A percentile compares a stretch with the other conserved stretches of the same genome.
These are phyloP conservation scores for Paecilomyces formosus DNA, from an alignment of 2,329 filamentous ascomycete species.

Conservation along the genomic window DNA sequence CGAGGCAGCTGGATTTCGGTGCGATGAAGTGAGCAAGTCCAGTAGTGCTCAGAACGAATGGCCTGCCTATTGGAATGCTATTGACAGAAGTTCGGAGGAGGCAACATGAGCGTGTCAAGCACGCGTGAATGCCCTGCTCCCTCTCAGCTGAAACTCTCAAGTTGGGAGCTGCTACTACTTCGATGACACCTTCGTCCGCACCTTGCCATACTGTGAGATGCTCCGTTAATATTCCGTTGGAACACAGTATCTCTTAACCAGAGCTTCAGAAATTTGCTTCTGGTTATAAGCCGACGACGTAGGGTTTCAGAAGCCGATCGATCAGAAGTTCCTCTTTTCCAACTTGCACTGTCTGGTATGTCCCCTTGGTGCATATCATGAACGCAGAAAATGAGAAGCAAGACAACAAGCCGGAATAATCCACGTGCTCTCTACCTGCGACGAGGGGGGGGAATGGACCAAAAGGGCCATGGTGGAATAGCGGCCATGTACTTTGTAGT, in stretches of 20 bases:
- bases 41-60: background rate
- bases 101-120: background rate
- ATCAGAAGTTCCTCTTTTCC: background rate
- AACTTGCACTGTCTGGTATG: background rate
- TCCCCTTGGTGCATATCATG: background rate
- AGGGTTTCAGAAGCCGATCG: background rate
- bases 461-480: background rate
- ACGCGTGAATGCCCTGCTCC: too few species aligned
- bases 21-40: conserved; percentile 19
- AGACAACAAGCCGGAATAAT: background rate
- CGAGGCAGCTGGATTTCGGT: conserved; percentile 74
- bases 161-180: too few species aligned
- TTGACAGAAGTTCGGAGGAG: background rate
- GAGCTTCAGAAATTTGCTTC: too few species aligned
- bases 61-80: background rate
- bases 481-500: background rate
- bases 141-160: too few species aligned
- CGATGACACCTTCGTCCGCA: too few species aligned
- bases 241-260: too few species aligned
- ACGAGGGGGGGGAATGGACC: background rate
- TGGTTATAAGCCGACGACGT: background rate
- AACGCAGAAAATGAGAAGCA: background rate
- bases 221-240: too few species aligned
- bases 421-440: background rate
- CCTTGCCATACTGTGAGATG: too few species aligned